Evolutionary conservation across 495 filamentous ascomycete genomes (phyloP), one percentile per base, ranked within the genome.

Genomic region (Chaetomidium leptoderma): DNA sequence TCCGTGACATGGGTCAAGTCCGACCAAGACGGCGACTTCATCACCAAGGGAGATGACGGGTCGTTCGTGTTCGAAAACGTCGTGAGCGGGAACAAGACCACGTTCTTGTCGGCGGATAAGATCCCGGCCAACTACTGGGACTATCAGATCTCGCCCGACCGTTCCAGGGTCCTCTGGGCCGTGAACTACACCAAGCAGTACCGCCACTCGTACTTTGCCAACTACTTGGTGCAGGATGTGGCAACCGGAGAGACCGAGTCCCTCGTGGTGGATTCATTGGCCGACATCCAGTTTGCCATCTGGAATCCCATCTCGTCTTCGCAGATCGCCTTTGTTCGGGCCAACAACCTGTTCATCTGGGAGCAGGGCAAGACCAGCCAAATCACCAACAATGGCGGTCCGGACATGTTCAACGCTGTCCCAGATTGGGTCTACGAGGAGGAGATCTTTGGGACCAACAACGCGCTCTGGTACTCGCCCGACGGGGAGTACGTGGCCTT

Each of bases 381-480:
- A 58, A 72, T 84, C 57, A 85, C 82, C 14, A 61, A 69, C 10
- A 74, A 84, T 64, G 82, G 81, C 24, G 74, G 77, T 0, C 74
- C 75, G 1, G 77, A 83, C 63, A 55, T 77, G 39, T 83, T 85
- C 63, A 81, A 85, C 42, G 82, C 74, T 11, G 74, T 85, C 4
- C 81, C 81, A 0, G 82, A 84, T 53, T 85, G 82, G 82, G 81
- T 85, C 6, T 84, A 85, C 60, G 81, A 84, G 55, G 82, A 85
- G 58, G 82, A 84, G 63, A 80, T 85, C 35, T 77, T 81, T 44
- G 70, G 75, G 26, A 69, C 67, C 57, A 70, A 71, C n/a, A 72
- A 70, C 19, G 70, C 76, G 1, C 69, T 83, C 4, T 84, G 82
- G 82, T 84, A 77, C 57, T 82, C 79, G 1, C 80, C 81, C 13